phyloP scores from a whole-genome alignment of 1,284 basidiomycete species.

The Tylopilus sp. region DNA sequence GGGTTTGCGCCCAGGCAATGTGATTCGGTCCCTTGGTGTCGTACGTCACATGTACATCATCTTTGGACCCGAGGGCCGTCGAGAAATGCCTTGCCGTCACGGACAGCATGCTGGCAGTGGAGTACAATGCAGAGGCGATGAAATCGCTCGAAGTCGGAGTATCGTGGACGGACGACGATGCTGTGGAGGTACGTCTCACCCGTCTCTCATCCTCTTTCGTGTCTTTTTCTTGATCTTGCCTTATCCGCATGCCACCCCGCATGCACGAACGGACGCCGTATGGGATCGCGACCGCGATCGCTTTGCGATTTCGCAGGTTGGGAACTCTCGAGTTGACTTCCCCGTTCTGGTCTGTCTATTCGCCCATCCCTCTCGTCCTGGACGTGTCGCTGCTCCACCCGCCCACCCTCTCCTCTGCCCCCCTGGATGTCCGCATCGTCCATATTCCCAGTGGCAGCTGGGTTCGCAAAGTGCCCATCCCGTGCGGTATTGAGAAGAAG shows the following conservation, averaged over 20 bases:
- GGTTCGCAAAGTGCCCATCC: conserved; percentile 27
- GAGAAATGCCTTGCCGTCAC: conserved; percentile 49
- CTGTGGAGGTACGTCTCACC: conserved; percentile 36
- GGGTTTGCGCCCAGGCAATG: conserved; percentile 52
- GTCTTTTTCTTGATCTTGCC: no score
- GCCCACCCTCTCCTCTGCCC: conserved; percentile 8
- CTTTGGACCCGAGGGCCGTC: conserved; percentile 40
- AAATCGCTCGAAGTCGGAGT: conserved; percentile 44
- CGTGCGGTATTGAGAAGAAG: conserved; percentile 22
- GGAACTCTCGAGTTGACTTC: conserved; percentile 38
- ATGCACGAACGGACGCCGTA: no score
- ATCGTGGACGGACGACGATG: conserved; percentile 35
- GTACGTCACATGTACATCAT: conserved; percentile 31
- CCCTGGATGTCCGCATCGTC: not conserved
- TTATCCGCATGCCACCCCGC: no score
- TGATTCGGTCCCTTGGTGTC: conserved; percentile 45
- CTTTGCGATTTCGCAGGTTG: conserved; percentile 49
- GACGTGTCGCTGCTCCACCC: conserved; percentile 1
- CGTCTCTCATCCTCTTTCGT: no score
- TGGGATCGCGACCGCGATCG: conserved; percentile 46
- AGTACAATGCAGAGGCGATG: conserved; percentile 19
- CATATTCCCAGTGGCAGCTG: not conserved
- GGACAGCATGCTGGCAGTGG: conserved; percentile 36
- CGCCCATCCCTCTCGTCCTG: conserved; percentile 5
- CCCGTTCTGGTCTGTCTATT: conserved; percentile 28